Conservation (phyloP, 345 rosid genomes). For the Salix purpurea region DNA sequence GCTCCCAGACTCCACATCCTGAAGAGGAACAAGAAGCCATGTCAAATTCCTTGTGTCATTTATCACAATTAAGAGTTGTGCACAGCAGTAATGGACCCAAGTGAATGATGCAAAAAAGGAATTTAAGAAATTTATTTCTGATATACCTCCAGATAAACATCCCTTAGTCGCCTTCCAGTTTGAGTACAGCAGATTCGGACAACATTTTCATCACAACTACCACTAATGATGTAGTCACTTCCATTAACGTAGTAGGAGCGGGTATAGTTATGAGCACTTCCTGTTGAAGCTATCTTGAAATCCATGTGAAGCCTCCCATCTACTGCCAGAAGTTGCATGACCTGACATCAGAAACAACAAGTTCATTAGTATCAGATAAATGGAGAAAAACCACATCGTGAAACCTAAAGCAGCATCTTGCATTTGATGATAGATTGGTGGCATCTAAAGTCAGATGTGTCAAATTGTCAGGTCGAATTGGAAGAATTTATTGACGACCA, state of each 20-base stretch:
- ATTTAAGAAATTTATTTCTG: background rate
- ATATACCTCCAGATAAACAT: constrained; percentile 81
- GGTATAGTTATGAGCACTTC: constrained; percentile 82
- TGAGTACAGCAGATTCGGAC: constrained; percentile 91
- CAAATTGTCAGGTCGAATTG: background rate
- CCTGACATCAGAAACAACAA: constrained; percentile 39
- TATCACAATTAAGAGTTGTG: background rate
- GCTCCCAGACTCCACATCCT: constrained; percentile 57
- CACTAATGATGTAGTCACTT: constrained; percentile 81
- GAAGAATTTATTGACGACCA: background rate
- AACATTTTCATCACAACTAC: constrained; percentile 86
- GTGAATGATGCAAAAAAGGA: background rate
- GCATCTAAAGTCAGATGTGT: background rate
- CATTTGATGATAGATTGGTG: background rate
- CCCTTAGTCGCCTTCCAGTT: constrained; percentile 95
- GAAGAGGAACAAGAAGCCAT: constrained; percentile 17
- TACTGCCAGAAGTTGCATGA: constrained; percentile 74
- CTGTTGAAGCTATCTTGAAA: constrained; percentile 65
- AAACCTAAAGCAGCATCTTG: background rate
- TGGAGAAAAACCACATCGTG: background rate
- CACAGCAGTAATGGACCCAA: background rate
- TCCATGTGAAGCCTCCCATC: constrained; percentile 80
- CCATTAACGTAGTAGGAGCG: constrained; percentile 94
- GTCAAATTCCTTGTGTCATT: background rate
- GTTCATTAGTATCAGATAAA: background rate